Conservation (phyloP, 208 protist species). For the Lotmaria passim region DNA sequence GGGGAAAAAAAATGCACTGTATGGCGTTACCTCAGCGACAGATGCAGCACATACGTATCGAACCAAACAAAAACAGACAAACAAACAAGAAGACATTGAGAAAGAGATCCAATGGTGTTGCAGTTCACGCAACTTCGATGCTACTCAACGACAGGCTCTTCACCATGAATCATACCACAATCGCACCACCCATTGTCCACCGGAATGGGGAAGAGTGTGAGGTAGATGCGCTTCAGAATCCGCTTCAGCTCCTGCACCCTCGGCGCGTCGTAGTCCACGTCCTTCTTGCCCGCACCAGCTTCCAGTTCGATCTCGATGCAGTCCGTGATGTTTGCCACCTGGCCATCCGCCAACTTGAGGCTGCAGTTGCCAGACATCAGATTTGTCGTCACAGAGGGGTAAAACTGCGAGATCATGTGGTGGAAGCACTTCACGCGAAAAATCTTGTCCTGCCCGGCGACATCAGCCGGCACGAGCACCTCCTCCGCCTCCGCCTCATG, state of each 20-base stretch:
- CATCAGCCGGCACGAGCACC: slow-evolving; percentile 78
- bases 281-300: slow-evolving; percentile 46
- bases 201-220: slow-evolving; percentile 91
- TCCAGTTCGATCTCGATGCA: slow-evolving; percentile 90
- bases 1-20: no score
- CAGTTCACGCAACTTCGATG: no score
- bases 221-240: slow-evolving; percentile 88
- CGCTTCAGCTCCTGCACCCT: slow-evolving; percentile 78
- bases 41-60: no score
- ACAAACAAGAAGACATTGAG: no score
- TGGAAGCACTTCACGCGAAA: slow-evolving; percentile 93
- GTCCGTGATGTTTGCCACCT: slow-evolving; percentile 69
- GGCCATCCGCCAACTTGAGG: slow-evolving; percentile 73
- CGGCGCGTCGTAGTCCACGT: slow-evolving; percentile 49
- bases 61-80: no score
- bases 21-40: no score
- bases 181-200: slow-evolving; percentile 91
- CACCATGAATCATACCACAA: slow-evolving; percentile 86
- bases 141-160: slow-evolving; percentile 53
- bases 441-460: slow-evolving; percentile 78
- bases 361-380: slow-evolving; percentile 69
- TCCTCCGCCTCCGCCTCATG: slow-evolving; percentile 46
- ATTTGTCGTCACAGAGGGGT: slow-evolving; percentile 78
- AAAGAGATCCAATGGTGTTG: no score
- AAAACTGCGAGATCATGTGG: slow-evolving; percentile 93